Evolutionary conservation across 495 filamentous ascomycete species (phyloP), one percentile per base, ranked within the genome.

Genomic region (Penicillium lagena): DNA sequence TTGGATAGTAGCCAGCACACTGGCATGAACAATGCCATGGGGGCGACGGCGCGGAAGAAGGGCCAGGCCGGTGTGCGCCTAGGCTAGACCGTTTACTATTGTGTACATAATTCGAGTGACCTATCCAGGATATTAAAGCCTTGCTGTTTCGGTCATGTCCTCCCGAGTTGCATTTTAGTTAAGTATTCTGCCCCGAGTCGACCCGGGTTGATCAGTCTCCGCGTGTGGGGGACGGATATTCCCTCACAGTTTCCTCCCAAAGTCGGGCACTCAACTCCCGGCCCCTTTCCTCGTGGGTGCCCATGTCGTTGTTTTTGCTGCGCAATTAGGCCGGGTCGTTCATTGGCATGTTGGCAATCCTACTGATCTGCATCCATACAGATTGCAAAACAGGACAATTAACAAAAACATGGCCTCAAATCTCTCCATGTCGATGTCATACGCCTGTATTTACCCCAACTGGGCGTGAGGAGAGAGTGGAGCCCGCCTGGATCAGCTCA

Each of bases 41-140:
- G 82, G 9, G 71, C 72, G 29, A 76, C 75, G 45, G 81, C 85
- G 9, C 88, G 86, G 70, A 95, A 90, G 78, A 80, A 85, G 38
- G 78, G 83, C 59, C 86, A 91, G 65, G 90, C 93, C 13, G 93
- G 93, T 41, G 90, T 98, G 30, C 70, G 93, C 46, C 73, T 98
- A 64, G 84, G 80, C 33, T 89, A 60, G 72, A 3, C 22, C 22
- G 22, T 4, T 22, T 22, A 22, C 4, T 22, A 22, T 22, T 22
- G 22, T 22, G 22, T 22, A 22, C 22, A 22, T 22, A 22, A 22
- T 4, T 22, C 3, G 22, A 22, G 22, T 22, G 22, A 22, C 22
- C 22, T 22, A 22, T 22, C 22, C 22, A 22, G 0, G 22, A 22
- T 22, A 22, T 22, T 2, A 22, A 22, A 22, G 22, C 22, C 22